Base-by-base conservation (phyloP, 768 basidiomycete genomes). In the Pleurotus pulmonarius region DNA sequence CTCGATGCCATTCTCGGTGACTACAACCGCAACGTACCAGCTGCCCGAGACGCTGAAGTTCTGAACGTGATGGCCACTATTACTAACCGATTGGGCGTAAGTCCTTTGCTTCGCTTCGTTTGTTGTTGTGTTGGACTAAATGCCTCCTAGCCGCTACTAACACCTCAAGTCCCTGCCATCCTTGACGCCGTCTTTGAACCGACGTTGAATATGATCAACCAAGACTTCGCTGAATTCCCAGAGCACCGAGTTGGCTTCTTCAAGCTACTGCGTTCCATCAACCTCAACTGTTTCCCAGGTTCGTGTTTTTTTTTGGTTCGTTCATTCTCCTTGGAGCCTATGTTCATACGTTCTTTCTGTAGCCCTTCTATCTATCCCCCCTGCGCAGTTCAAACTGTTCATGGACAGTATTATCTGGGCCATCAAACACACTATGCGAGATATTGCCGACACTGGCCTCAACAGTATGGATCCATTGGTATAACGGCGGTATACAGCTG, bases 331-430 rank as follows among this genome's bases (percentile, higher is more conserved):
- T 16, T 26, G 40, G 26, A 22, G 24, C 11, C 25, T 11, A 48
- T 65, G 16, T 56, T 61, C 37, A 38, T 24, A 46, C 48, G 29
- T 46, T 22, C 40, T 34, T 34, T 29, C 29, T 57, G 20, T 20
- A 90, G 94, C 94, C 5, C 75, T 98, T 46, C 81, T 96, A 56
- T 84, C 83, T 22, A 81, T 97, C 58, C 92, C 94, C n/a, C 89
- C 94, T 8, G 73, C 80, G 46, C 92, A 97, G 73, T 98, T 98
- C 82, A 98, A 97, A 75, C 75, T 98, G 58, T 90, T 97, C 71
- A 98, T 97, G 86, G 96, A 98, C 70, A 94, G 93, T 58, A 90
- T 98, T 61, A 88, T 96, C 51, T 99, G 97, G 96, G 96, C 94
- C n/a, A 96, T 98, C 77, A 99, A 99, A 72, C 97, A 99, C 75